These are phyloP conservation scores for Glebionis coronaria DNA, from an alignment of 129 eudicot genomes.

Conservation along the genomic window DNA sequence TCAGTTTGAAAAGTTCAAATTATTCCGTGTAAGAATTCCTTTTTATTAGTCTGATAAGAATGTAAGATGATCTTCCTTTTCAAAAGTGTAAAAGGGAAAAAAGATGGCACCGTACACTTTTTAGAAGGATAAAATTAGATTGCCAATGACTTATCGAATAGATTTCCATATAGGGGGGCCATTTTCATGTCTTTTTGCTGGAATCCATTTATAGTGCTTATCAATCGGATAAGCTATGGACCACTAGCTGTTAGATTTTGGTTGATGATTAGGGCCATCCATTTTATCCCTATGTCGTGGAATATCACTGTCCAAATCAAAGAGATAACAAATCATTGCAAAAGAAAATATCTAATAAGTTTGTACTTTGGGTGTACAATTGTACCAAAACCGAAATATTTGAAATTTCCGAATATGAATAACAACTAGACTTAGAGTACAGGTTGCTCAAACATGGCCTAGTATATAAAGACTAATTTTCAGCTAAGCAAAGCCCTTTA, in stretches of 20 bases:
- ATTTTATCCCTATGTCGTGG: not conserved
- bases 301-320: slow-evolving; percentile 11
- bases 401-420: too few species aligned
- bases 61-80: not conserved
- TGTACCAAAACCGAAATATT: too few species aligned
- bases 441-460: too few species aligned
- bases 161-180: too few species aligned
- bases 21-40: not conserved
- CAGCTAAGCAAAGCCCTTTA: too few species aligned
- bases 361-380: too few species aligned
- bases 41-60: not conserved
- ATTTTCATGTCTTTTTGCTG: slow-evolving; percentile 18
- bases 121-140: slow-evolving; percentile 15
- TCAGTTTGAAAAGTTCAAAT: too few species aligned
- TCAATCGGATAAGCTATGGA: slow-evolving; percentile 29
- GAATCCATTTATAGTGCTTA: slow-evolving; percentile 21
- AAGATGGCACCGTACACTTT: slow-evolving; percentile 24
- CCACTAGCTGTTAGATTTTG: too few species aligned
- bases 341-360: too few species aligned
- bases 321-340: not conserved
- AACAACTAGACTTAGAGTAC: too few species aligned
- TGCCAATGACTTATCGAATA: not conserved
- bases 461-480: too few species aligned
- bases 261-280: slow-evolving; percentile 22
- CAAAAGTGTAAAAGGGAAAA: slow-evolving; percentile 11